Base-by-base conservation (phyloP, 140 eudicot genomes). In the Flaveria floridana region DNA sequence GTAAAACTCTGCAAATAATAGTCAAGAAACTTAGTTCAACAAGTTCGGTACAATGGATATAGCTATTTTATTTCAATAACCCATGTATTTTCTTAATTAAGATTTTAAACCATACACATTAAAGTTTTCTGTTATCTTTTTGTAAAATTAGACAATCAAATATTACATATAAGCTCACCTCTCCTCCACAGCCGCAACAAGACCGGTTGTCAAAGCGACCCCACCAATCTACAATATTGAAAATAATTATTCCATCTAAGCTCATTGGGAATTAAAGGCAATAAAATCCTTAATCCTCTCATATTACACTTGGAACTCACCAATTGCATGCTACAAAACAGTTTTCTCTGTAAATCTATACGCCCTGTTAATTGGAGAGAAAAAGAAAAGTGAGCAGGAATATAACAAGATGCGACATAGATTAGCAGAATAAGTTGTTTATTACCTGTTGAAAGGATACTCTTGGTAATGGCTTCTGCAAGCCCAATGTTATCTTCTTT, bases 291-390 rank as follows among this genome's bases (percentile, higher is more conserved):
- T 34, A 6, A 34, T 34, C 41, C 37, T 58, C 20, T 19, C 25
- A 34, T 65, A 51, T 71, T 26, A 56, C 65, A 64, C 46, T 8
- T 41, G 23, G 46, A 74, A 79, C 87, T 88, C 78, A 88, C 99
- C 89, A 94, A 84, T 81, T 90, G 99, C 91, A 94, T 94, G 89
- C 97, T 94, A 78, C 97, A 90, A 75, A 94, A 94, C 86, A 94
- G 72, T 77, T 89, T 94, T 73, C 99, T 82, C 79, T 94, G 96
- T 47, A 94, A 82, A 73, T 94, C 97, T 67, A 94, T 90, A 74
- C 99, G 99, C 81, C 97, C 97, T 92, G 85, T 65, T 6, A 26
- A 57, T 62, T n/a, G 57, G 23, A 70, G 61, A 41, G 16, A 61
- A 46, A 61, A 61, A 73, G 28, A 68, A 76, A 64, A 56, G 61